phyloP scores from a whole-genome alignment of 495 filamentous ascomycete species.

The Cenococcum geophilum region DNA sequence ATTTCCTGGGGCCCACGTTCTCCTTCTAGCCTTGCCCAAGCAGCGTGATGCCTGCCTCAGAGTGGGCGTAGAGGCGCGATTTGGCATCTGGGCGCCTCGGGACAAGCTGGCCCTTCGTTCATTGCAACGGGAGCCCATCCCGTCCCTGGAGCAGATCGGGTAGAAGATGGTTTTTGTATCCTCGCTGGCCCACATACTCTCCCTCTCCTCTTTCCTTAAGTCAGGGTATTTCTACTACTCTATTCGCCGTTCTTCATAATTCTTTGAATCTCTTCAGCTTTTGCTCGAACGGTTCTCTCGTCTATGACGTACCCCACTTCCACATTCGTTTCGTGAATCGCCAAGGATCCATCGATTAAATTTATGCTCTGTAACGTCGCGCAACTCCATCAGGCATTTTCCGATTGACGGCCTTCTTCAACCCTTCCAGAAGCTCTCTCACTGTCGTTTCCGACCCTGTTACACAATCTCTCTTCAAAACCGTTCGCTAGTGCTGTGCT shows the following conservation, averaged over 20 bases:
- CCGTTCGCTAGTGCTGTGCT: conserved; percentile 1
- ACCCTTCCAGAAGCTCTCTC: not conserved
- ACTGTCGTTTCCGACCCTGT: not conserved
- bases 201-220: not conserved
- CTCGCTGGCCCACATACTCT: not conserved
- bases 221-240: not conserved
- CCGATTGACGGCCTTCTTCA: not conserved
- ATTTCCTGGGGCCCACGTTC: not conserved
- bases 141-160: not conserved
- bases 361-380: conserved; percentile 1
- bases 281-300: not conserved
- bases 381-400: not conserved
- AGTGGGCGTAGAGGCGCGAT: not conserved
- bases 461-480: no score
- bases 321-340: not conserved
- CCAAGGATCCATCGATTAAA: not conserved
- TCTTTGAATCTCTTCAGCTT: not conserved
- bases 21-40: not conserved
- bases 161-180: not conserved
- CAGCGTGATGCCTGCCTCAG: not conserved
- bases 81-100: not conserved
- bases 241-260: not conserved
- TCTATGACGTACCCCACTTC: not conserved
- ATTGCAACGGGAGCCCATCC: no score
- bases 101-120: no score